Evolutionary conservation across 768 basidiomycete genomes (phyloP), one percentile per base, ranked within the genome.

Genomic region (Tulasnella sp.): DNA sequence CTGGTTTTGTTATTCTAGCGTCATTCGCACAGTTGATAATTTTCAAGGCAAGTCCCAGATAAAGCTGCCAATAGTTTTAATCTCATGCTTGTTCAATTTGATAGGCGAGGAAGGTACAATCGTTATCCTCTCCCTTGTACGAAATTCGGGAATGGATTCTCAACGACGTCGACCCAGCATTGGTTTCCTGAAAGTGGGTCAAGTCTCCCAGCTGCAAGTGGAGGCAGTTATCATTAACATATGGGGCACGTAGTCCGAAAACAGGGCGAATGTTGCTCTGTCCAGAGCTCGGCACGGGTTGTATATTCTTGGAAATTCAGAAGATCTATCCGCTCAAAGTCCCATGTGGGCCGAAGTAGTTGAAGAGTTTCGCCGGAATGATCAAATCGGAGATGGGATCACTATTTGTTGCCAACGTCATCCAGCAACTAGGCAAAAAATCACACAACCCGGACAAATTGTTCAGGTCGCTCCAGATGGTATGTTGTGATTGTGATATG

Each of bases 251-350:
- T 56, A 78, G 76, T 77, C 74, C 1, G 67, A 70, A 48, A 78
- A 78, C 55, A 65, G 74, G 25, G 76, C 70, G 2, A 78, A 67
- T 45, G 84, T 86, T 35, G 81, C 85, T 0, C 62, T 87, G 3
- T 84, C 83, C 16, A 71, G 84, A 20, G 83, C 84, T 4, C 73
- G 75, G 43, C 76, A 87, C 53, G 84, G 84, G 5, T 65, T 88
- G 2, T 86, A 72, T 58, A 74, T 88, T 25, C 64, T 87, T 4
- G 84, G 85, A 22, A 83, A 84, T 46, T 75, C 79, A 0, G 61
- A 29, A 5, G 32, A 55, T 16, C 29, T 54, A 7, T 9, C 47
- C 27, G 24, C 53, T 28, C 34, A 31, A 3, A 77, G 74, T 52
- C 45, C 59, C 7, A 79, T 79, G 64, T 86, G 83, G 84, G 61